Conservation (phyloP, 2,329 filamentous ascomycete genomes). For the Clarireedia paspali region DNA sequence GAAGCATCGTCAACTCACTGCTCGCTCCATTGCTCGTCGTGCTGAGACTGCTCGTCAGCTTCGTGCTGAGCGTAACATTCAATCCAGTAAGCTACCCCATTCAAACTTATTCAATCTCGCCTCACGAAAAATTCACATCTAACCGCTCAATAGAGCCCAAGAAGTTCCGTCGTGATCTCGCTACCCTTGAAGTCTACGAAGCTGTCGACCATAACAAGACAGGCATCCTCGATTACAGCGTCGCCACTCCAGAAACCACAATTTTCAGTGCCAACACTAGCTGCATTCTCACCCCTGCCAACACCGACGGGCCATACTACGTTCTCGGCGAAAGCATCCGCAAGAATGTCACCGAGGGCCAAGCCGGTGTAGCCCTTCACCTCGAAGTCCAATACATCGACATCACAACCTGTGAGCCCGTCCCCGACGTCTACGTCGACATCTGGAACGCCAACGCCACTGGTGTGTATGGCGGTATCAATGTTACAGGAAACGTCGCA, state of each 20-base stretch:
- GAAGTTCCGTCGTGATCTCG: conserved; percentile 9
- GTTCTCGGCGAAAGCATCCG: conserved; percentile 33
- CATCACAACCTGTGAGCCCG: conserved; percentile 34
- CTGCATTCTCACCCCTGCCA: conserved; percentile 45
- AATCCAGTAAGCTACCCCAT: not conserved
- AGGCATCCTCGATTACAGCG: conserved; percentile 24
- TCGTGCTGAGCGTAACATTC: not conserved
- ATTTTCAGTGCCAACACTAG: conserved; percentile 38
- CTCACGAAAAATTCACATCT: not conserved
- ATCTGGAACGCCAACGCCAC: conserved; percentile 35
- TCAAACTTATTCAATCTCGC: not conserved
- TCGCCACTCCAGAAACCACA: conserved; percentile 28
- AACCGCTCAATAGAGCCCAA: not conserved
- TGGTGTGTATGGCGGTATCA: conserved; percentile 34
- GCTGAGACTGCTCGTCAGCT: conserved; percentile 25
- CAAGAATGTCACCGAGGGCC: conserved; percentile 20
- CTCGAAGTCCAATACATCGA: conserved; percentile 36
- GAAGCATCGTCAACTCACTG: conserved; percentile 29
- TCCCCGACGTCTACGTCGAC: conserved; percentile 31
- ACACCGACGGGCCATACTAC: conserved; percentile 47
- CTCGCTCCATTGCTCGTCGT: conserved; percentile 28
- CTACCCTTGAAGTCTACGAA: conserved; percentile 5
- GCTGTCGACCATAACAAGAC: conserved; percentile 11
- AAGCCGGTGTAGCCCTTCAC: conserved; percentile 33
- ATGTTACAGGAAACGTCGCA: not conserved